Conservation (phyloP, 345 rosid genomes). For the Corchorus capsularis region DNA sequence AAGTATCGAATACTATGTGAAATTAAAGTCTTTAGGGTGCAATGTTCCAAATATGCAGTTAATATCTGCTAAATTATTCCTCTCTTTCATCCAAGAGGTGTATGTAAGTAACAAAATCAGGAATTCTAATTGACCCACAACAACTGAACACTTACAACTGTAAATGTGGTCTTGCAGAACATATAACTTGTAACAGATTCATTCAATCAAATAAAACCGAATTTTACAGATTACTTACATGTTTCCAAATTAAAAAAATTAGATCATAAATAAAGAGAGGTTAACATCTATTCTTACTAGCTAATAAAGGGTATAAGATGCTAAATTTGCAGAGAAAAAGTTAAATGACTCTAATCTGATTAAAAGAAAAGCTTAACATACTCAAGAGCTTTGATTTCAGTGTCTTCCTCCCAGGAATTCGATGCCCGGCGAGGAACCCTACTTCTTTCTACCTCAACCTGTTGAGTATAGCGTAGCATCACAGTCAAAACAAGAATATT, state of each 20-base stretch:
- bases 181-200: neutral
- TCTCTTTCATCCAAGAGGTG: neutral
- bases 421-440: conserved; percentile 74
- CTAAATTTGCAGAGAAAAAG: conserved; percentile 1
- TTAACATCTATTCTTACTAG: neutral
- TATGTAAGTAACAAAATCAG: neutral
- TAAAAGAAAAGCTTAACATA: conserved; percentile 37
- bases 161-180: neutral
- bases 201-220: conserved; percentile 4
- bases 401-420: conserved; percentile 90
- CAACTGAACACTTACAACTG: neutral
- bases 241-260: neutral
- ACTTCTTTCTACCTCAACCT: conserved; percentile 91
- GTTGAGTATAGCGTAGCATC: conserved; percentile 22
- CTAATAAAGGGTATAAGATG: conserved; percentile 11
- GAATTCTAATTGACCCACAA: neutral
- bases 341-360: neutral
- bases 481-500: conserved; percentile 5
- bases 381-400: conserved; percentile 95
- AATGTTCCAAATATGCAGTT: neutral
- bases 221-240: conserved; percentile 3
- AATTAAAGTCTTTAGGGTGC: neutral
- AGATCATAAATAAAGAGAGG: neutral
- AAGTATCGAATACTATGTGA: neutral
- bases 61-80: neutral